Conservation (phyloP, 106 monocot species). For the Iris macrosiphon region DNA sequence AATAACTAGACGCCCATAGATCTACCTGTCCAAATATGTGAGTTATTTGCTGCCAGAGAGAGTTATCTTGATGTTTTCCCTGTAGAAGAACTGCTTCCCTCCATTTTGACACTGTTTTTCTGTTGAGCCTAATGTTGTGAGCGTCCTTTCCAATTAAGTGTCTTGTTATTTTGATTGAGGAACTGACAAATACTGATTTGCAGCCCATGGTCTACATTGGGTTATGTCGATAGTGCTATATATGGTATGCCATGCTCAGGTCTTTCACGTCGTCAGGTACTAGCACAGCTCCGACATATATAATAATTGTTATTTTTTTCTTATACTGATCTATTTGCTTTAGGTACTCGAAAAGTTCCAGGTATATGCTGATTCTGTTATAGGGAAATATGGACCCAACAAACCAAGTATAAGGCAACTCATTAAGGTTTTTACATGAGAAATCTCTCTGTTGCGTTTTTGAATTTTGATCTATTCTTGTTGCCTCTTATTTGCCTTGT, state of each 20-base stretch:
- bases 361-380: slow-evolving; percentile 62
- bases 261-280: slow-evolving; percentile 78
- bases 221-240: slow-evolving; percentile 65
- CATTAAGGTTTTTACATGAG: slow-evolving; percentile 58
- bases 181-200: slow-evolving; percentile 3
- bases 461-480: not conserved
- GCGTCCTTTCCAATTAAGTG: too few species aligned
- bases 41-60: too few species aligned
- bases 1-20: too few species aligned
- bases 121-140: not conserved
- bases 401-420: slow-evolving; percentile 74
- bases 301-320: not conserved
- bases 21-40: too few species aligned
- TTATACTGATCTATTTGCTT: slow-evolving; percentile 3
- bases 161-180: not conserved
- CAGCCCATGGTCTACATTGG: slow-evolving; percentile 86
- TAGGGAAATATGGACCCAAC: slow-evolving; percentile 37
- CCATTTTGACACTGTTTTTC: not conserved
- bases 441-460: not conserved
- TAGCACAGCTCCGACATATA: not conserved
- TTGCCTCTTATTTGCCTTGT: not conserved
- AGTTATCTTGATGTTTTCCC: too few species aligned
- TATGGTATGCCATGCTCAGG: slow-evolving; percentile 32
- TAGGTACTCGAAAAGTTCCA: slow-evolving; percentile 86
- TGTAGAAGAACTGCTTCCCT: not conserved